Conservation (phyloP, 108 stramenopile genomes). For the Pseudonitzschia pungens region DNA sequence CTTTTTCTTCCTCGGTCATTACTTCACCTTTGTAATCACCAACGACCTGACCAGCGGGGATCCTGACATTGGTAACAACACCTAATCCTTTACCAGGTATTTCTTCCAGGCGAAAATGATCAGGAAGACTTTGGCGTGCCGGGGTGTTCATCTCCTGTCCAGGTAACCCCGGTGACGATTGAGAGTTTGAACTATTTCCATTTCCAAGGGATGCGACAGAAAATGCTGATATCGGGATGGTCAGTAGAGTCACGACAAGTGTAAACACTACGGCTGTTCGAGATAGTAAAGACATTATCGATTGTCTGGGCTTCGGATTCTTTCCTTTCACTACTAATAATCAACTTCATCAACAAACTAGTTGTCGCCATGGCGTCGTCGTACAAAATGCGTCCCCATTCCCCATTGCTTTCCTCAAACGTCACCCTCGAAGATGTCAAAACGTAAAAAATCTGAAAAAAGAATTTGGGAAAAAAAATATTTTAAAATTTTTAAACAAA, state of each 20-base stretch:
- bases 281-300: not conserved
- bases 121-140: slow-evolving; percentile 40
- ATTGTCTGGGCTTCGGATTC: not conserved
- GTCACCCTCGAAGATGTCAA: no score
- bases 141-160: slow-evolving; percentile 30
- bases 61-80: slow-evolving; percentile 18
- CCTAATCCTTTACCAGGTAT: slow-evolving; percentile 43
- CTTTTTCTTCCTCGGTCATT: slow-evolving; percentile 37
- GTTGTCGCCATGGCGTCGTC: no score
- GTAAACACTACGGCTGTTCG: not conserved
- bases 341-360: no score
- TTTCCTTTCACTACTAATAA: no score
- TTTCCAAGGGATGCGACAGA: not conserved
- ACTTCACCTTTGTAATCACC: slow-evolving; percentile 57
- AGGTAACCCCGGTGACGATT: not conserved
- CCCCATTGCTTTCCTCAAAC: no score
- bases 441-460: no score
- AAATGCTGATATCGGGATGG: not conserved
- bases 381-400: no score
- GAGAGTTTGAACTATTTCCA: not conserved
- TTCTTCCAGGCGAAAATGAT: slow-evolving; percentile 24
- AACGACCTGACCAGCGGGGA: slow-evolving; percentile 25
- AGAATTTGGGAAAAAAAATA: no score
- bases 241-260: not conserved
- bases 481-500: no score